Evolutionary conservation across 1,284 basidiomycete species (phyloP).

Genomic region (Waitea zeae): DNA sequence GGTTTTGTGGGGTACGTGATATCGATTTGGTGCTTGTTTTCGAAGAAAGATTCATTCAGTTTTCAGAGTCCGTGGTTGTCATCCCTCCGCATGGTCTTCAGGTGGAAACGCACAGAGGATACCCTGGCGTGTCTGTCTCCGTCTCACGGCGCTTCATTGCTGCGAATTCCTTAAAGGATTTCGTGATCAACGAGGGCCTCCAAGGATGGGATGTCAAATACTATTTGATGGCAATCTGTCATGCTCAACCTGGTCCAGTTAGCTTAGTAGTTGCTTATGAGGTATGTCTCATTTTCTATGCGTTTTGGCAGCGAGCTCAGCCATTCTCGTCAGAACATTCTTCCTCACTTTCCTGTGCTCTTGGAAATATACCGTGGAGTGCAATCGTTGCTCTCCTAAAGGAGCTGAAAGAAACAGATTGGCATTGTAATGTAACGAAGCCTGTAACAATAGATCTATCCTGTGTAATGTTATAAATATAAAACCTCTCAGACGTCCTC

Average conservation of each 20-base stretch:
- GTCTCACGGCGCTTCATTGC: conserved; percentile 43
- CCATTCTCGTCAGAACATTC: conserved; percentile 26
- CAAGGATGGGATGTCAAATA: conserved; percentile 52
- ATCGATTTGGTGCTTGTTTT: conserved; percentile 3
- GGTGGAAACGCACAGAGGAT: conserved; percentile 45
- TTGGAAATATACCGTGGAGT: conserved; percentile 38
- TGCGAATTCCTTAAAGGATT: conserved; percentile 29
- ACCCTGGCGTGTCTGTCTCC: conserved; percentile 24
- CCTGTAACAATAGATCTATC: too few relatives aligned
- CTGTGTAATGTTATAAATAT: too few relatives aligned
- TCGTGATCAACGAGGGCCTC: conserved; percentile 59
- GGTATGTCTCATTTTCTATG: conserved; percentile 16
- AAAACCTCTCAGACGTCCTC: conserved; percentile 25
- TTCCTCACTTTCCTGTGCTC: conserved; percentile 47
- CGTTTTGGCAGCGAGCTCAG: neutral
- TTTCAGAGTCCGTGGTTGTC: conserved; percentile 50
- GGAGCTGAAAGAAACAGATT: too few relatives aligned
- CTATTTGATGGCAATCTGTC: conserved; percentile 37
- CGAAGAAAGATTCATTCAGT: neutral
- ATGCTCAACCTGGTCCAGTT: conserved; percentile 13
- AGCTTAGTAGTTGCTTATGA: conserved; percentile 32
- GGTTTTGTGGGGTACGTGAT: conserved; percentile 30
- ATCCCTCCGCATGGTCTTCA: conserved; percentile 53
- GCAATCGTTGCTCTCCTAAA: conserved; percentile 22
- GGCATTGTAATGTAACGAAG: too few relatives aligned